These are phyloP conservation scores for Udeniomyces megalosporus DNA, from an alignment of 768 basidiomycete species.

Conservation along the genomic window DNA sequence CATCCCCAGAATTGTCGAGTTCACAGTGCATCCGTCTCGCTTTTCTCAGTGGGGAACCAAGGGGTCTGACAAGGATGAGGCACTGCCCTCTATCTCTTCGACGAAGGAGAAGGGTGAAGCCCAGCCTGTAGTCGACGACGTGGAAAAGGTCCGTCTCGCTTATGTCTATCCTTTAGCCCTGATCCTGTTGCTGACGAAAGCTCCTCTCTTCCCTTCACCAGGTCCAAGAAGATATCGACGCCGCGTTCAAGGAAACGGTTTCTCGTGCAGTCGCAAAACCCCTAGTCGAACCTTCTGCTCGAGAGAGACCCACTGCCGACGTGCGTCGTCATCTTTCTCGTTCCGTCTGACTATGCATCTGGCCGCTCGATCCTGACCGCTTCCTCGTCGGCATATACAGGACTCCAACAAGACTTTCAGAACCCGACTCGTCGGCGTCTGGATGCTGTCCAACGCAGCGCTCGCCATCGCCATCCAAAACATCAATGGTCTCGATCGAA, in stretches of 20 bases:
- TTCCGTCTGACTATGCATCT: neutral
- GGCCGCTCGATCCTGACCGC: neutral
- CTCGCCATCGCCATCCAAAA: conserved; percentile 25
- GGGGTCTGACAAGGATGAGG: conserved; percentile 73
- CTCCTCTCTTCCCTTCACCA: neutral
- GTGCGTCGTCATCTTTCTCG: conserved; percentile 16
- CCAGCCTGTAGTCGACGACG: conserved; percentile 68
- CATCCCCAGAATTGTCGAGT: no score
- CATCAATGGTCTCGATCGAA: conserved; percentile 25
- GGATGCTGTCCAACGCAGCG: conserved; percentile 27
- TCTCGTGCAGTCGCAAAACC: conserved; percentile 23
- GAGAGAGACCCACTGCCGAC: conserved; percentile 23
- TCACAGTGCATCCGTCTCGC: no score
- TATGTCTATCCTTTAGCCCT: neutral
- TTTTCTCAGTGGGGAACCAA: conserved; percentile 62
- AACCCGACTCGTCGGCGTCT: conserved; percentile 25
- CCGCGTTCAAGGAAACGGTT: conserved; percentile 74
- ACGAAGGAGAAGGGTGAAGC: conserved; percentile 56
- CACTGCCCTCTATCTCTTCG: conserved; percentile 73
- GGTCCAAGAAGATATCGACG: conserved; percentile 55
- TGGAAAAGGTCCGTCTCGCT: conserved; percentile 41
- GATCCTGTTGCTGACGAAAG: neutral
- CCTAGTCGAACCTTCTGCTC: conserved; percentile 6
- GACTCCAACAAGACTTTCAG: conserved; percentile 27
- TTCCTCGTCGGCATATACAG: conserved; percentile 5